Evolutionary conservation across 805 yeast species (phyloP), one percentile per base, ranked within the genome.

Genomic region (Starmerella bacillaris): DNA sequence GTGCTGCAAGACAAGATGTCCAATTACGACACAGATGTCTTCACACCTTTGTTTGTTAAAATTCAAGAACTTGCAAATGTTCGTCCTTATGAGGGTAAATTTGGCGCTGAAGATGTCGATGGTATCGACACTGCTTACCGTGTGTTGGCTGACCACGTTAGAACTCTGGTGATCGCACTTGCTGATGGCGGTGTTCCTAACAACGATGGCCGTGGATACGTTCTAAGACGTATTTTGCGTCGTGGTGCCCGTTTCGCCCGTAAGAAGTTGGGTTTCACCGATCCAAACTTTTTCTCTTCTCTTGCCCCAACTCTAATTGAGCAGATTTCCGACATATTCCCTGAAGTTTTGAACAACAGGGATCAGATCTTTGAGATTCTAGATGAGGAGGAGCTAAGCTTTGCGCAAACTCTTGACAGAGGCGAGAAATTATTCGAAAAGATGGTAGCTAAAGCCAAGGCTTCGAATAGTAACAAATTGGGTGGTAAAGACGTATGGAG

Each of bases 121-220:
- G 96, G 95, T 55, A 71, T 89, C 45, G 99, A 89, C 55, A 89
- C 95, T 30, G 96, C 98, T 36, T 89, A 89, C 65, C 73, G 99
- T 58, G 96, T 89, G 30, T 70, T 89, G 48, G 98, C 98, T 37
- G 99, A 89, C 61, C 99, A 89, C 56, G 95, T 89, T 24, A 76
- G 99, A 61, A 89, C 99, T 18, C 68, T 89, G 55, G 80, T 94
- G 2, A 80, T 89, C 58, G 95, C 99, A 33, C 67, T 89, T 40
- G 79, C 93, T 27, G 99, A 89, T 58, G 99, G 99, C 52, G 99
- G 98, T 53, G 95, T 89, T 38, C 99, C 99, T 54, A 89, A 89
- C 62, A 89, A 84, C 53, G 98, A 89, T 55, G 99, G 99, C 50
- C 77, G 98, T 63, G 99, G 99, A 50, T 89, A 89, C 53, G 99